A percentile compares a stretch with the other conserved stretches of the same genome.
Evolutionary conservation across 768 basidiomycete species (phyloP).

Genomic region (Lactarius psammicola): DNA sequence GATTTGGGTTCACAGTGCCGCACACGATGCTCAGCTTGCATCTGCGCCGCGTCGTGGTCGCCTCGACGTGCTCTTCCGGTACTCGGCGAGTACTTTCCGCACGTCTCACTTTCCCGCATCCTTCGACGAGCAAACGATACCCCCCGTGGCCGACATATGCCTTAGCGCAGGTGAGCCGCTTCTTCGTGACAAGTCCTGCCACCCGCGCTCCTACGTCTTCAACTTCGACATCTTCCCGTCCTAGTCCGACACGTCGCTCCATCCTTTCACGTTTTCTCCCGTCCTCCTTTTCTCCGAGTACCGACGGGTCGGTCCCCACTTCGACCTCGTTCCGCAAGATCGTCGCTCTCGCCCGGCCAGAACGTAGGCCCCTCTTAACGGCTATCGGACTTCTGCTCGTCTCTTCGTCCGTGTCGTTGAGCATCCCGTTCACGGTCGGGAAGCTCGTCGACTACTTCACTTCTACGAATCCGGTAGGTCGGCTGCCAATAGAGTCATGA

Average conservation of each 20-base stretch:
- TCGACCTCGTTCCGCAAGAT: constrained; percentile 74
- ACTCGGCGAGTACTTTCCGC: neutral
- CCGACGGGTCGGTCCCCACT: constrained; percentile 40
- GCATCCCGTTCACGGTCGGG: constrained; percentile 89
- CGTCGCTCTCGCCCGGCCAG: constrained; percentile 74
- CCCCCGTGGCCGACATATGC: neutral
- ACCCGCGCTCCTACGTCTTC: neutral
- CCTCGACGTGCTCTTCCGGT: neutral
- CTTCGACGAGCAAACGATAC: neutral
- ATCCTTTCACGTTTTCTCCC: constrained; percentile 24
- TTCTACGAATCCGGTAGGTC: constrained; percentile 63
- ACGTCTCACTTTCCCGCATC: neutral
- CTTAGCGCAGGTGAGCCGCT: neutral
- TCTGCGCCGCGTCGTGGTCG: constrained; percentile 1
- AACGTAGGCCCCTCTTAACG: constrained; percentile 68
- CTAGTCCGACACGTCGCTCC: constrained; percentile 1
- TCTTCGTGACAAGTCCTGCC: neutral
- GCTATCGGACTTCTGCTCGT: constrained; percentile 80
- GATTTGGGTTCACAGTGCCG: too few species aligned
- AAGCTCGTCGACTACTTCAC: constrained; percentile 94
- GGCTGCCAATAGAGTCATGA: too few species aligned
- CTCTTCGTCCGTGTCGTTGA: constrained; percentile 91
- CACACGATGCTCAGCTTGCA: neutral
- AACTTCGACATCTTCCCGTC: neutral
- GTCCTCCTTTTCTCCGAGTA: neutral